Base-by-base conservation (phyloP, 768 basidiomycete species). In the Tulasnella sp. region DNA sequence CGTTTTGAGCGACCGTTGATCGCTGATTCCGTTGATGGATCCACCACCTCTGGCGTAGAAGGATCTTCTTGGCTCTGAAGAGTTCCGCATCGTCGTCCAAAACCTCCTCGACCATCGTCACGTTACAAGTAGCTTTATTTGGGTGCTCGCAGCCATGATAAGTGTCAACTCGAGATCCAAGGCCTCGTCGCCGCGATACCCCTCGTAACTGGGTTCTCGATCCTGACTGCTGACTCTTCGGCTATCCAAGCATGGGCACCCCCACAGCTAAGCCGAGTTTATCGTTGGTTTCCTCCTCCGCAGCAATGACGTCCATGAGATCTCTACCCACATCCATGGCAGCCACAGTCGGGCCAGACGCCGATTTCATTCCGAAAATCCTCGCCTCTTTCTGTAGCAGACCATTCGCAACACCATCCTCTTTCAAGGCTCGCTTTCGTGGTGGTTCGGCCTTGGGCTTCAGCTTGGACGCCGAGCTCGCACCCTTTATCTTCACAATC, bases 161-260 rank as follows among this genome's bases (percentile, higher is more conserved):
- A 74, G 39, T 29, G 39, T 78, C 34, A 77, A 75, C 36, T 76
- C 77, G 22, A 78, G 40, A 64, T 64, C 69, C 40, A 54, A 5
- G 70, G 34, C 34, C 69, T 69, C 74, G 76, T 73, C 72, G 74
- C 71, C 78, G 78, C 76, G 86, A 89, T 90, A 17, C 1, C 17
- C 67, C 25, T 42, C 29, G 17, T 70, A 25, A 2, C 14, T 34
- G 7, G 34, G 58, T 25, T 40, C 36, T 22, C n/a, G 38, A 39
- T 70, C 38, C 1, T 38, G 69, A 54, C 49, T n/a, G 49, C 64
- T 54, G 17, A 19, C 42, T 54, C 40, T 45, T 11, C 22, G 19
- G 58, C 14, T 64, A 4, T 64, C 58, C 58, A 64, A 31, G n/a
- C 25, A 1, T 31, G 5, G 58, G 58, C 31, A 15, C 29, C 58